phyloP scores from a whole-genome alignment of 805 yeast genomes.

The Peterozyma xylosa region DNA sequence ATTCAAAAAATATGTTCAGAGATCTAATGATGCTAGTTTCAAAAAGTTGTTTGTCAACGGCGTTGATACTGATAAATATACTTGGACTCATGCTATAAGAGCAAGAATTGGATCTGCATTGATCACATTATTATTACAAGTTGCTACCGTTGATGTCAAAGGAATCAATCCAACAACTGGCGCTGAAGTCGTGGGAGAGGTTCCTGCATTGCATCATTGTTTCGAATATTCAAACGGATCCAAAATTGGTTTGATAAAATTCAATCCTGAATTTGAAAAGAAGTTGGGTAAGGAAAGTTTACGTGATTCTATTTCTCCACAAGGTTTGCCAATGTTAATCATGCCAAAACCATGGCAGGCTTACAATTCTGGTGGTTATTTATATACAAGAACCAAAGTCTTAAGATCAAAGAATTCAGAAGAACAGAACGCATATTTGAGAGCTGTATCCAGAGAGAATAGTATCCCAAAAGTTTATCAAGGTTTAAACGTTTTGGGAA shows the following conservation, averaged over 20 bases:
- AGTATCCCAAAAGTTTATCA: slow-evolving; percentile 60
- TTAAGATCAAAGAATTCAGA: slow-evolving; percentile 79
- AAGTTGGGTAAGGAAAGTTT: slow-evolving; percentile 61
- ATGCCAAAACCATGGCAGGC: slow-evolving; percentile 86
- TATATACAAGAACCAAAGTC: slow-evolving; percentile 52
- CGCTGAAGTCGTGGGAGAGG: slow-evolving; percentile 54
- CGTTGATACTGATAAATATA: slow-evolving; percentile 13
- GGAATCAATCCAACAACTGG: slow-evolving; percentile 81
- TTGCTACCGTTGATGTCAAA: slow-evolving; percentile 72
- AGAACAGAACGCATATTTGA: slow-evolving; percentile 83
- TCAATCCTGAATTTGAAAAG: slow-evolving; percentile 62
- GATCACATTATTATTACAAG: slow-evolving; percentile 66
- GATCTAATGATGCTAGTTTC: slow-evolving; percentile 21
- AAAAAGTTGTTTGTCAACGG: slow-evolving; percentile 12
- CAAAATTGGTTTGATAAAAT: slow-evolving; percentile 71
- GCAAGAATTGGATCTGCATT: slow-evolving; percentile 81
- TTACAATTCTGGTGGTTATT: slow-evolving; percentile 81
- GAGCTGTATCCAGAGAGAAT: slow-evolving; percentile 70
- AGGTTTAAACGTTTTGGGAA: slow-evolving; percentile 82
- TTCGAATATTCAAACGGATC: slow-evolving; percentile 77
- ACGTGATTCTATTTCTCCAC: slow-evolving; percentile 65
- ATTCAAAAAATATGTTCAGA: slow-evolving; percentile 30
- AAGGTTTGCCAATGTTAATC: slow-evolving; percentile 85
- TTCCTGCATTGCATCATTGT: slow-evolving; percentile 87
- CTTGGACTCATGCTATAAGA: slow-evolving; percentile 48